phyloP scores from a whole-genome alignment of 2,329 filamentous ascomycete genomes.

The Monilinia polystroma region DNA sequence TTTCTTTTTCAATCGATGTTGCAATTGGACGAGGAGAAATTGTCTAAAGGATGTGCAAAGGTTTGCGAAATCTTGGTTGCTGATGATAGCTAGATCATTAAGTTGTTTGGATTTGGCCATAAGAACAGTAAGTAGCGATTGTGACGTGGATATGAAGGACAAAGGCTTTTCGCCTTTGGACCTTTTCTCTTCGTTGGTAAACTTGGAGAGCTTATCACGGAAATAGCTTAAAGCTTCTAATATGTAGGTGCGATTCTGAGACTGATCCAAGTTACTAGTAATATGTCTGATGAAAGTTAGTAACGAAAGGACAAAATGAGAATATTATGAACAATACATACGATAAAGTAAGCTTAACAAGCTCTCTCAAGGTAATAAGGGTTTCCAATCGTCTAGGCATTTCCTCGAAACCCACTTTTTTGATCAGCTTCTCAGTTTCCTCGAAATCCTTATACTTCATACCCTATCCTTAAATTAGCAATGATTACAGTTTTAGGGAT shows the following conservation, averaged over 20 bases:
- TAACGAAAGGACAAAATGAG: neutral
- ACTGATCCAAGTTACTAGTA: conserved; percentile 35
- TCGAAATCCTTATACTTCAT: conserved; percentile 44
- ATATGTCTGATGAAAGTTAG: conserved; percentile 31
- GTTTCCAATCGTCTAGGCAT: conserved; percentile 15
- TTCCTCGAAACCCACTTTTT: conserved; percentile 20
- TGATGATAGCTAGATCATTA: conserved; percentile 31
- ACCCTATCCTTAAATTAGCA: conserved; percentile 25
- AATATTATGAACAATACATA: conserved; percentile 25
- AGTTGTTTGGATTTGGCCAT: conserved; percentile 26
- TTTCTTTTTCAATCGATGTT: conserved; percentile 27
- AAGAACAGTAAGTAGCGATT: conserved; percentile 30
- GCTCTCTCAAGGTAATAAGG: conserved; percentile 26
- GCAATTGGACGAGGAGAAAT: conserved; percentile 31
- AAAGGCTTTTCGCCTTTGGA: conserved; percentile 28
- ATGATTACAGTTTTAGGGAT: neutral
- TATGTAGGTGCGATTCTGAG: conserved; percentile 34
- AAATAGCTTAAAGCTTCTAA: conserved; percentile 31
- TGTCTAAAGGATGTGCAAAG: conserved; percentile 28
- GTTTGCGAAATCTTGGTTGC: conserved; percentile 26
- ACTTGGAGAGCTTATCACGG: conserved; percentile 31
- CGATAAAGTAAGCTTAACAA: conserved; percentile 34
- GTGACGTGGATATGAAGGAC: conserved; percentile 31
- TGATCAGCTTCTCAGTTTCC: conserved; percentile 35
- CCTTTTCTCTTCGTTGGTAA: conserved; percentile 29